Evolutionary conservation across 2,329 filamentous ascomycete genomes (phyloP), one percentile per base, ranked within the genome.

Genomic region (Cyphellophora attinorum): DNA sequence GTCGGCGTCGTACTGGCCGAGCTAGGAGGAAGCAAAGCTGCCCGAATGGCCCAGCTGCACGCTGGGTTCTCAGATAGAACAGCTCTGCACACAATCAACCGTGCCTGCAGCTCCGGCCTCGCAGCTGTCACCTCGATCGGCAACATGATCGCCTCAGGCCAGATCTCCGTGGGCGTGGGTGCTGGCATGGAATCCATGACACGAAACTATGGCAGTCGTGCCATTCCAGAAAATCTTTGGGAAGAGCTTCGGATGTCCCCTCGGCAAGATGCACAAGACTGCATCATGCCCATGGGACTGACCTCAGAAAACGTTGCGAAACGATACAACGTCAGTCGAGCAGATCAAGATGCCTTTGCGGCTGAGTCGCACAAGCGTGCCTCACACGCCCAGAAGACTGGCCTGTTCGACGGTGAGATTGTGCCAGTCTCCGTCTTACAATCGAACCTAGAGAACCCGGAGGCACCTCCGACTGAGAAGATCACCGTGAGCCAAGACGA

Each of bases 141-240:
- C 4, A 76, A 81, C 38, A 70, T 79, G 42, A 91, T 95, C 48
- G 72, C 76, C n/a, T 68, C 72, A 0, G 85, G 82, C 2, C 72
- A 74, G 48, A 81, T 89, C 33, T 72, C 78, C 42, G 67, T 71
- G 0, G 88, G 85, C 40, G 76, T 95, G 42, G 88, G 79, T 6
- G 88, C 83, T 2, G 88, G 88, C 18, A 94, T 93, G 83, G 88
- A 95, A 71, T 89, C 81, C 62, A 95, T 95, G 88, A 93, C 85
- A 44, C 66, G 81, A 46, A 94, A 94, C 62, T 95, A 95, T 60
- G 86, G 79, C 33, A 76, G 68, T 16, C 68, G 77, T 38, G 88
- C 88, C n/a, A 91, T 95, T 28, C 88, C 88, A 0, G 79, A 77
- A 1, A 74, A 85, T 44, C 60, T 85, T 8, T 94, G 85, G 85